Conservation (phyloP, 2,329 filamentous ascomycete genomes). For the Calonectria multiphialidica region DNA sequence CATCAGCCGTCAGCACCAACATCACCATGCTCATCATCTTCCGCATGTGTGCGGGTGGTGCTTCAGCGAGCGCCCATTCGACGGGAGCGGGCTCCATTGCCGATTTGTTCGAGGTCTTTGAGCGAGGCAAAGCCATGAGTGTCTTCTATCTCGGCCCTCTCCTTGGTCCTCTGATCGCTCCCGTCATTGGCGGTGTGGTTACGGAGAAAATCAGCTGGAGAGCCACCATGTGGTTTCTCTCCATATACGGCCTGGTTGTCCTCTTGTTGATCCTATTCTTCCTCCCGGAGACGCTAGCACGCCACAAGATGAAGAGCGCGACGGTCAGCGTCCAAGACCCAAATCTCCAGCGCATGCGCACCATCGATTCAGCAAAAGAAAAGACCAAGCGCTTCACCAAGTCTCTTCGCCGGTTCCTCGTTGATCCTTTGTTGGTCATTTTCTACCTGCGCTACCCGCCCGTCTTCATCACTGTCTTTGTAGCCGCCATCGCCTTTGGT, state of each 20-base stretch:
- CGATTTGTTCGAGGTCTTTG: conserved; percentile 80
- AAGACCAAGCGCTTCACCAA: conserved; percentile 66
- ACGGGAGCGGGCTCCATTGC: conserved; percentile 88
- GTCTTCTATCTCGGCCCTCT: conserved; percentile 86
- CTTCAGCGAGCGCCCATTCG: conserved; percentile 83
- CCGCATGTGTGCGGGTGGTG: conserved; percentile 79
- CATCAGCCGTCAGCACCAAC: conserved; percentile 76
- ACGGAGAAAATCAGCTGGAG: conserved; percentile 79
- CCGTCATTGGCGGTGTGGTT: conserved; percentile 82
- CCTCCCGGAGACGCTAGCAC: conserved; percentile 74
- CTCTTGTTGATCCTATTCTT: conserved; percentile 68
- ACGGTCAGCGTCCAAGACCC: conserved; percentile 14
- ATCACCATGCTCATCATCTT: conserved; percentile 84
- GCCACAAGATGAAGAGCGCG: conserved; percentile 40
- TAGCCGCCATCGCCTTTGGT: conserved; percentile 81
- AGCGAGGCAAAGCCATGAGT: conserved; percentile 84
- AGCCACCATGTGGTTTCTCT: conserved; percentile 82
- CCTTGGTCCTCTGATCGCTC: conserved; percentile 79
- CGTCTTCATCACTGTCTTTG: conserved; percentile 79
- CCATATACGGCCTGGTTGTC: conserved; percentile 74
- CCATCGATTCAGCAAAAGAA: conserved; percentile 70
- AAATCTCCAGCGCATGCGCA: conserved; percentile 63
- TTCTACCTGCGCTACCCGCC: conserved; percentile 79
- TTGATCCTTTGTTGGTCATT: conserved; percentile 80
- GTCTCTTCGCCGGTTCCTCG: conserved; percentile 69